Evolutionary conservation across 805 yeast genomes (phyloP).

Genomic region (Saccharomycopsis sp.): DNA sequence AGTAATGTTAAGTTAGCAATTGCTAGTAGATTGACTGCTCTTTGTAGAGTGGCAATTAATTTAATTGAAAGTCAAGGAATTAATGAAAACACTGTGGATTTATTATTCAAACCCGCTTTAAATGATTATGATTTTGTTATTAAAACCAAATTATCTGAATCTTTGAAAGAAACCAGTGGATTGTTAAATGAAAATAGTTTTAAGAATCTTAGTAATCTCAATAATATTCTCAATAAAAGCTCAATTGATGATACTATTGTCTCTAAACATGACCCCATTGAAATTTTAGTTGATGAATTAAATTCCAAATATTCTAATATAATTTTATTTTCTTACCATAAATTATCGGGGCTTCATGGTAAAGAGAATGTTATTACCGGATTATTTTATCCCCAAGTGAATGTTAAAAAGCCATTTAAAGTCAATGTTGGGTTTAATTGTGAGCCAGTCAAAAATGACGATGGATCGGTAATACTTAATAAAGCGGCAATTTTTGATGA

Average conservation of each 20-base stretch:
- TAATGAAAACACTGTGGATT: conserved; percentile 32
- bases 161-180: conserved; percentile 41
- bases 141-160: conserved; percentile 30
- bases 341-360: conserved; percentile 40
- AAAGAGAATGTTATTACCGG: conserved; percentile 66
- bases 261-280: conserved; percentile 47
- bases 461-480: conserved; percentile 48
- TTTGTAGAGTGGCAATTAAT: conserved; percentile 64
- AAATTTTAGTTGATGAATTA: conserved; percentile 49
- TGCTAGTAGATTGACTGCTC: conserved; percentile 79
- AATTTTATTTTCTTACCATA: conserved; percentile 57
- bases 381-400: conserved; percentile 59
- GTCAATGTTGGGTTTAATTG: conserved; percentile 71
- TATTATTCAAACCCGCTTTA: conserved; percentile 71
- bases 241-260: conserved; percentile 22
- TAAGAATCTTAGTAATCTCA: conserved; percentile 39
- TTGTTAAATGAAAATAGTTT: conserved; percentile 41
- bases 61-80: conserved; percentile 39
- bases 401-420: conserved; percentile 56
- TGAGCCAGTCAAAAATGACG: conserved; percentile 39
- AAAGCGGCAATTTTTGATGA: conserved; percentile 66
- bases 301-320: conserved; percentile 53
- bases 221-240: conserved; percentile 20
- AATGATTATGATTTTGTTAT: conserved; percentile 79
- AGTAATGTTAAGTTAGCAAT: conserved; percentile 57